Evolutionary conservation across 1,284 basidiomycete species (phyloP).

Genomic region (Boletus sp.): DNA sequence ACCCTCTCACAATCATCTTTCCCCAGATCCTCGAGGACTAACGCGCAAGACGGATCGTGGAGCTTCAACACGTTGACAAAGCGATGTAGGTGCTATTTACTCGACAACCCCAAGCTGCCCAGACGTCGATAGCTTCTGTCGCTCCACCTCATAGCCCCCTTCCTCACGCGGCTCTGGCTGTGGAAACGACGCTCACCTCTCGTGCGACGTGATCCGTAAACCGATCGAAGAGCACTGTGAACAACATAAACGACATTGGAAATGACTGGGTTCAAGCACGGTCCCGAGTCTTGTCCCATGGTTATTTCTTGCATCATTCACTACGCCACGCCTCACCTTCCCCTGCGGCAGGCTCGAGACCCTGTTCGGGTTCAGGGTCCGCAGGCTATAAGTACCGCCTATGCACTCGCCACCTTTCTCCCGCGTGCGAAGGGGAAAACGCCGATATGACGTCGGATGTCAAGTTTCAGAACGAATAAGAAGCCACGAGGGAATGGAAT

Average conservation of each 20-base stretch:
- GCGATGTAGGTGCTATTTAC: conserved; percentile 51
- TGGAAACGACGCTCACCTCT: conserved; percentile 39
- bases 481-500: no score
- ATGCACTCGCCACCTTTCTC: no score
- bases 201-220: conserved; percentile 71
- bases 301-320: no score
- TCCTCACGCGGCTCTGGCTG: conserved; percentile 1
- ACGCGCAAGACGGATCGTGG: conserved; percentile 79
- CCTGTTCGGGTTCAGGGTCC: no score
- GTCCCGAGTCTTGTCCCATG: no score
- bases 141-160: background rate
- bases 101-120: conserved; percentile 39
- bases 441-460: no score
- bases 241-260: conserved; percentile 41
- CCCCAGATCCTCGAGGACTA: conserved; percentile 81
- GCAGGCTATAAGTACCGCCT: no score
- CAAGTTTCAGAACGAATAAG: no score
- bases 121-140: conserved; percentile 21
- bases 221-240: conserved; percentile 35
- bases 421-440: no score
- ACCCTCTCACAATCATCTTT: no score
- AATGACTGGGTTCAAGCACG: conserved; percentile 77
- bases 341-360: no score
- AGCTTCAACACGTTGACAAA: conserved; percentile 71
- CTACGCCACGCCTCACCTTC: no score